Base-by-base conservation (phyloP, 495 filamentous ascomycete species). In the Stereocaulon alpinum region DNA sequence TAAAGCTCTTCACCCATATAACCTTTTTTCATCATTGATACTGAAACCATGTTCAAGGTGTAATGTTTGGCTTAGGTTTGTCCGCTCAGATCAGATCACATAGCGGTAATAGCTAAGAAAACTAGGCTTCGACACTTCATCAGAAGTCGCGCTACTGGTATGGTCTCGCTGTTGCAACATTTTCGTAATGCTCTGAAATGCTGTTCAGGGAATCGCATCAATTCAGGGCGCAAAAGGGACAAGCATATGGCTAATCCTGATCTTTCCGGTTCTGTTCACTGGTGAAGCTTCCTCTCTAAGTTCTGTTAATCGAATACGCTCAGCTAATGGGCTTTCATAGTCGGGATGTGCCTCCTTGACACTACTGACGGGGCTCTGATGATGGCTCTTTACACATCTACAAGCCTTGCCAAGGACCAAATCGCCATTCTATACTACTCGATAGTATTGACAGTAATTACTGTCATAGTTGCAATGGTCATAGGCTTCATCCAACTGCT, bases 401-500 rank as follows among this genome's bases (percentile, higher is more conserved):
- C 86, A 37, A 75, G 79, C 7, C 77, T 88, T 51, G 83, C 87
- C 2, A 72, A 86, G 48, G 93, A 96, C 65, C 77, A 78, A 0
- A 84, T 96, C 43, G 91, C 91, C 15, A 88, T 96, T 55, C 70
- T 95, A 12, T 97, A 97, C 73, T 96, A 95, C 75, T 93, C 88
- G 15, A 92, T 95, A 66, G 87, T 95, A 3, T 75, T 97, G 18
- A 96, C 89, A 0, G 79, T 79, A 1, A 78, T 96, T 58, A 96
- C 92, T 2, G 86, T 96, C n/a, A 70, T 89, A 12, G 91, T 96
- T 14, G 88, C 92, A 22, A 77, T 87, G 9, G 80, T 88, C 24
- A 94, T 97, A 66, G 91, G 92, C 41, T 72, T 86, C 9, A 86
- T 96, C 48, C 92, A 97, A 70, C 67, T 96, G 1, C 72, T 96